Base-by-base conservation (phyloP, 2,329 filamentous ascomycete genomes). In the Trichoderma guizhouense region DNA sequence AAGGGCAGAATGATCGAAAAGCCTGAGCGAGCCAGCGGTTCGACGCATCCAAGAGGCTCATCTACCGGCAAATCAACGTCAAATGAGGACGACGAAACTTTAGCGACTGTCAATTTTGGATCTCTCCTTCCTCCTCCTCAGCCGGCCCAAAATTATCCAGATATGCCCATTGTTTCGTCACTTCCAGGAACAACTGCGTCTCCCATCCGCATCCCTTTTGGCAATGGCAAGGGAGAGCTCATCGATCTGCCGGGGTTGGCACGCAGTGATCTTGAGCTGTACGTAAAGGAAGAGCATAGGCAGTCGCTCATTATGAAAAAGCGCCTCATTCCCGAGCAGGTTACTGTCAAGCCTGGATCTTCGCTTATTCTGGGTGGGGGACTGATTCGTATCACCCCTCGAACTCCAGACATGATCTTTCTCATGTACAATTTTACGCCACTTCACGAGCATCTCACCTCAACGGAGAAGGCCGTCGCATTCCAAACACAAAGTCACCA, bases 161-260 rank as follows among this genome's bases (percentile, higher is more conserved):
- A 89, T 18, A 95, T 98, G 88, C 95, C 95, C 1, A 83, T 97
- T 12, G 92, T 97, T 2, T 97, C 94, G 0, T 88, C 93, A 5
- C 86, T 98, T 3, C 93, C 96, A 0, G 96, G 97, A 11, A 99
- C 96, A 0, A 99, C 96, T 1, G 96, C 95, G 2, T 97, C 94
- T 0, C 96, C 96, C 0, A 98, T 99, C 76, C 91, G 96, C 32
- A 90, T 98, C 21, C 94, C 94, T 0, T 99, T 96, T 78, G 95
- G 95, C 60, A 90, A 89, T 72, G 92, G 93, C 28, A 92, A 90
- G 77, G 96, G 96, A 71, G 97, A 99, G 80, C 86, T 99, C 39
- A 93, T 99, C 76, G 96, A 99, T 79, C 86, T 99, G 15, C 96
- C 96, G 0, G 96, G 96, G 0, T 84, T 99, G 39, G 88, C 91